Conservation (phyloP, 1,139 yeast genomes). For the Debaryomyces sp. region DNA sequence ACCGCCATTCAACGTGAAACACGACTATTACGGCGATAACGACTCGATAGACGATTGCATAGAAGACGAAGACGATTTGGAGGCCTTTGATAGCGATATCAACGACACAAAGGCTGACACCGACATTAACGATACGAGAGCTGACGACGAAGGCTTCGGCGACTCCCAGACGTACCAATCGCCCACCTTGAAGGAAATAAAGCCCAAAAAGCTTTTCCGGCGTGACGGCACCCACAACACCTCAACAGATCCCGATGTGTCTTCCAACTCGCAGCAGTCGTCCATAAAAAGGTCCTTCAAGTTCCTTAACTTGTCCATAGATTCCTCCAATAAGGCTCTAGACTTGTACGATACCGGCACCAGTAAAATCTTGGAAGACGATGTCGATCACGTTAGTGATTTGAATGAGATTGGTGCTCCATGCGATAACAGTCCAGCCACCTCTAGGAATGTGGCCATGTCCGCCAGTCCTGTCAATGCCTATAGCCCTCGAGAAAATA, state of each 20-base stretch:
- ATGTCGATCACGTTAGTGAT: conserved; percentile 30
- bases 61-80: conserved; percentile 14
- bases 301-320: conserved; percentile 48
- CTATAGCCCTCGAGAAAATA: conserved; percentile 17
- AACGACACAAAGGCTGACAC: not conserved
- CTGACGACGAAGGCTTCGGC: conserved; percentile 20
- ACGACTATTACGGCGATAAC: conserved; percentile 28
- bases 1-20: conserved; percentile 48
- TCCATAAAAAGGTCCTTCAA: conserved; percentile 51
- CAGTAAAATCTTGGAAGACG: conserved; percentile 11
- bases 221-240: conserved; percentile 5
- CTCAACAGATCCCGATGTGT: conserved; percentile 5
- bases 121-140: conserved; percentile 16
- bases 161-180: conserved; percentile 14
- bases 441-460: not conserved
- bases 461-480: conserved; percentile 20
- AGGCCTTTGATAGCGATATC: conserved; percentile 7
- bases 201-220: conserved; percentile 12
- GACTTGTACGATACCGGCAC: conserved; percentile 10
- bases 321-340: conserved; percentile 19
- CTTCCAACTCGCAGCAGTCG: conserved; percentile 14
- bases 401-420: conserved; percentile 33
- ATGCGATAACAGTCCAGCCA: conserved; percentile 11
- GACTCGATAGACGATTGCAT: conserved; percentile 24
- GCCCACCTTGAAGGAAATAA: conserved; percentile 13